Percentiles rank a stretch among this genome's conserved stretches.
Evolutionary conservation across 176 grass and related monocot genomes (phyloP).

Genomic region (Hordeum vulgare): MorexV3_pseudomolecules_assembly NC_058520.1:342748314-342748813

Average conservation of each 20-base stretch:
- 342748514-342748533: background rate
- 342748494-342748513: background rate
- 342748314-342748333: background rate
- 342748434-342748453: constrained; percentile 7
- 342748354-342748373: background rate
- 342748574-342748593: background rate
- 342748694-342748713: background rate
- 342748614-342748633: background rate
- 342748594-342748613: background rate
- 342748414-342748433: background rate
- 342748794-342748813: constrained; percentile 30
- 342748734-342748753: background rate
- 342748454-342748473: background rate
- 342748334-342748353: background rate
- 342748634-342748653: background rate
- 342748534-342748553: background rate
- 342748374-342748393: background rate
- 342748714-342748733: background rate
- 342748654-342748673: background rate
- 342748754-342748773: constrained; percentile 20
- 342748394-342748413: background rate
- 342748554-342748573: background rate
- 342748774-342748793: constrained; percentile 50
- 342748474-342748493: background rate
- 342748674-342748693: constrained; percentile 9